phyloP scores from a whole-genome alignment of 257 asterid genomes.

The Paraleonurus japonicus region DNA sequence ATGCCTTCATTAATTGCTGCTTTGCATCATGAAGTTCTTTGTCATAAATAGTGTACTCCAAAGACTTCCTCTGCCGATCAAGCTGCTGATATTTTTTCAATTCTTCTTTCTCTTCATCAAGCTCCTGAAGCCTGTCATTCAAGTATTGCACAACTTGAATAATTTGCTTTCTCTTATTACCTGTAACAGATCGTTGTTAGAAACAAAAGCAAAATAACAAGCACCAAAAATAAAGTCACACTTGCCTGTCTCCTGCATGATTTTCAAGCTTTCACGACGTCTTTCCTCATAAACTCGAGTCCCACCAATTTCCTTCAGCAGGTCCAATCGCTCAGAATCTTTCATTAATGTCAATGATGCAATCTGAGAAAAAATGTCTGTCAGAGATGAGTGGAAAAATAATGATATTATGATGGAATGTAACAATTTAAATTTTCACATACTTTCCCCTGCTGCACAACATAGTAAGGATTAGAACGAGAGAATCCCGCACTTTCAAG shows the following conservation, averaged over 20 bases:
- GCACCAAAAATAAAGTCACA: conserved; percentile 29
- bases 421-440: conserved; percentile 20
- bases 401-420: conserved; percentile 13
- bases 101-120: conserved; percentile 99
- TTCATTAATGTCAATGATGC: conserved; percentile 92
- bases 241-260: conserved; percentile 96
- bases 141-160: conserved; percentile 97
- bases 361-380: conserved; percentile 53
- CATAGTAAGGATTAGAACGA: conserved; percentile 99
- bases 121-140: conserved; percentile 95
- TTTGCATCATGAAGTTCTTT: conserved; percentile 95
- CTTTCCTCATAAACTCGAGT: conserved; percentile 99
- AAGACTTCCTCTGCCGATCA: conserved; percentile 89
- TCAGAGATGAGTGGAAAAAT: conserved; percentile 31
- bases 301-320: conserved; percentile 99
- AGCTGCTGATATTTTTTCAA: conserved; percentile 87
- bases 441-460: conserved; percentile 99
- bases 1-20: conserved; percentile 76
- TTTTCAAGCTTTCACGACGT: conserved; percentile 96
- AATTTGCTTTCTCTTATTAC: conserved; percentile 89
- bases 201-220: conserved; percentile 13
- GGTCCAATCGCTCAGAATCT: conserved; percentile 92
- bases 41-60: conserved; percentile 87
- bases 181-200: conserved; percentile 48
- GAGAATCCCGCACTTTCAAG: conserved; percentile 99